These are phyloP conservation scores for Fusarium buxicola DNA, from an alignment of 2,329 filamentous ascomycete species.

Conservation along the genomic window DNA sequence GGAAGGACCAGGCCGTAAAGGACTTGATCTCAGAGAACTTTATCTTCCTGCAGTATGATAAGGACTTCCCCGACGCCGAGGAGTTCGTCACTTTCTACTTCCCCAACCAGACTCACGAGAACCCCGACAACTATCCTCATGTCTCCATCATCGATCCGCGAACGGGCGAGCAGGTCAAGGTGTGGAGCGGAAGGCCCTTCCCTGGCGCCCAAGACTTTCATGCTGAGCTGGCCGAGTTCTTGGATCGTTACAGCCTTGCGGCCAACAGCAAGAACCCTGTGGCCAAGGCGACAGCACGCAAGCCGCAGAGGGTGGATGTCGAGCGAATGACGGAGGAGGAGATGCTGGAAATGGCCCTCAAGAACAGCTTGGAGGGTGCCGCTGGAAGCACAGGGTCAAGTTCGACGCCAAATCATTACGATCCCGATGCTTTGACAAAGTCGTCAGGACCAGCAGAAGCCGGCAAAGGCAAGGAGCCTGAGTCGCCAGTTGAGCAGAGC, in stretches of 20 bases:
- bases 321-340: constrained; percentile 96
- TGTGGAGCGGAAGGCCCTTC: constrained; percentile 89
- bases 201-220: constrained; percentile 83
- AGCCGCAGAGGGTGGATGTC: constrained; percentile 76
- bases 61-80: constrained; percentile 80
- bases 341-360: constrained; percentile 93
- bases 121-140: constrained; percentile 91
- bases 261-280: constrained; percentile 93
- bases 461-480: constrained; percentile 66
- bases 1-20: constrained; percentile 86
- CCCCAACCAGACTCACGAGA: constrained; percentile 74
- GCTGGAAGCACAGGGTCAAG: constrained; percentile 50
- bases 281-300: constrained; percentile 72
- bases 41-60: constrained; percentile 93
- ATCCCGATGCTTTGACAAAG: constrained; percentile 90
- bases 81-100: constrained; percentile 95
- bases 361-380: constrained; percentile 80
- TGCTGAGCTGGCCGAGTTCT: constrained; percentile 91
- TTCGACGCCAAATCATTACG: constrained; percentile 69
- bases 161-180: constrained; percentile 96
- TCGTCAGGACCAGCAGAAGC: constrained; percentile 62
- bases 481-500: constrained; percentile 50
- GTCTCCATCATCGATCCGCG: constrained; percentile 95
- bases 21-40: constrained; percentile 92
- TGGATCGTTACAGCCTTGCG: constrained; percentile 95